Evolutionary conservation across 192 early-diverging fungal genomes (phyloP), one percentile per base, ranked within the genome.

Genomic region (Backusella macrospora): DNA sequence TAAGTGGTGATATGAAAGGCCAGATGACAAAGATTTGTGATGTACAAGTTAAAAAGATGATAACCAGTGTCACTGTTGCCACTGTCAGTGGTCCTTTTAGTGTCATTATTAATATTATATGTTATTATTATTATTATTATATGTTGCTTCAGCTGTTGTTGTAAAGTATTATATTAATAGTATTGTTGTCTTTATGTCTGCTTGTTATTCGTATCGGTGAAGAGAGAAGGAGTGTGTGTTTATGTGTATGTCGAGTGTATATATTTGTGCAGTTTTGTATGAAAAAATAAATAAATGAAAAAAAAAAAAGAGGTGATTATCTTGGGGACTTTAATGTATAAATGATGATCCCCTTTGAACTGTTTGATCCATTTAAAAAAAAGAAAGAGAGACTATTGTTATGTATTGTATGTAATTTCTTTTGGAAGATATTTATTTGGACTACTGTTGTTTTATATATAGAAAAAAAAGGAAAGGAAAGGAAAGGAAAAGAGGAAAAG

Each of bases 21-120:
- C 78, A 80, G 9, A 80, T 65, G 15, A 80, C 69, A 39, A 72
- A 66, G n/a, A 75, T 18, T 63, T 80, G 78, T 45, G 78, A 80
- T 34, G 78, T 62, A 38, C 68, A 76, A 39, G 70, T 65, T 10
- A 77, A 23, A 39, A 77, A 77, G 8, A 48, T 37, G 9, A 77
- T 77, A 15, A 65, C 26, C 2, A 72, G 14, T 43, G 65, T 55
- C 21, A 77, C 76, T 18, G 40, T 29, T 3, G 38, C 43, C 13
- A 77, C 70, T 29, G 47, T 72, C 23, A 77, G 64, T 49, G 16
- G 65, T 23, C 76, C 76, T 42, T 72, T 65, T 34, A 62, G 26
- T 72, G 39, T 29, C 65, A 66, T 34, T n/a, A 34, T 34, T 34
- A 34, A 13, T 44, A 68, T 67, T 39, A 72, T 52, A 14, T 39